Evolutionary conservation across 2,329 filamentous ascomycete genomes (phyloP).

Genomic region (Chaetomiaceae sp.): DNA sequence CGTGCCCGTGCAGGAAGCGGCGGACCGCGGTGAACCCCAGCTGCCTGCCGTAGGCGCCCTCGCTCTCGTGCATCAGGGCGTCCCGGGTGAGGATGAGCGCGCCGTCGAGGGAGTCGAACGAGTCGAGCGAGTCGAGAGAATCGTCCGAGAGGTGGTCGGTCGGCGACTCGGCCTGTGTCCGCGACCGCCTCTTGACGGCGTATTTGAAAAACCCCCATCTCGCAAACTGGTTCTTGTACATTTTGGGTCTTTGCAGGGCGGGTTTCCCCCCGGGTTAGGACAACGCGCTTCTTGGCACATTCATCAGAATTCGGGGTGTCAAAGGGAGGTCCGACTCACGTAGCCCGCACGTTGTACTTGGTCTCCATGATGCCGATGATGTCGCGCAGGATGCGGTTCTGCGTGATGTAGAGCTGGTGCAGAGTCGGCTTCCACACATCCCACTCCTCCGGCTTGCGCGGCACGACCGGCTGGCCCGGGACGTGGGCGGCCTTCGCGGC

Average conservation of each 20-base stretch:
- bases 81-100: conserved; percentile 3
- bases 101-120: conserved; percentile 9
- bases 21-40: conserved; percentile 20
- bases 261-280: not conserved
- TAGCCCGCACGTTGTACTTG: conserved; percentile 21
- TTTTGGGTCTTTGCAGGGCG: conserved; percentile 17
- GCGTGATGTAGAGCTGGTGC: conserved; percentile 23
- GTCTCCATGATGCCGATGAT: conserved; percentile 24
- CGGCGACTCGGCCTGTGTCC: conserved; percentile 9
- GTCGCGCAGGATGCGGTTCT: conserved; percentile 23
- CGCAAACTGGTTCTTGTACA: conserved; percentile 26
- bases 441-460: conserved; percentile 22
- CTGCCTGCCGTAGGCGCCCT: conserved; percentile 16
- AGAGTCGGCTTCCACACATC: conserved; percentile 23
- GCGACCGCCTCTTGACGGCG: conserved; percentile 19
- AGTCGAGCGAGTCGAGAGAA: conserved; percentile 4
- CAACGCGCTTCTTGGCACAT: too few species aligned
- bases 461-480: conserved; percentile 15
- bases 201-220: conserved; percentile 26
- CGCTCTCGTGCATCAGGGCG: conserved; percentile 13
- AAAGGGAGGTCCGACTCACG: too few species aligned
- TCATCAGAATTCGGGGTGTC: too few species aligned
- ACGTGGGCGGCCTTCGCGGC: conserved; percentile 3
- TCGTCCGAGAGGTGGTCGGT: conserved; percentile 6
- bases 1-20: conserved; percentile 19